phyloP scores from a whole-genome alignment of 1,284 basidiomycete genomes.

The Leucoagaricus sp. region DNA sequence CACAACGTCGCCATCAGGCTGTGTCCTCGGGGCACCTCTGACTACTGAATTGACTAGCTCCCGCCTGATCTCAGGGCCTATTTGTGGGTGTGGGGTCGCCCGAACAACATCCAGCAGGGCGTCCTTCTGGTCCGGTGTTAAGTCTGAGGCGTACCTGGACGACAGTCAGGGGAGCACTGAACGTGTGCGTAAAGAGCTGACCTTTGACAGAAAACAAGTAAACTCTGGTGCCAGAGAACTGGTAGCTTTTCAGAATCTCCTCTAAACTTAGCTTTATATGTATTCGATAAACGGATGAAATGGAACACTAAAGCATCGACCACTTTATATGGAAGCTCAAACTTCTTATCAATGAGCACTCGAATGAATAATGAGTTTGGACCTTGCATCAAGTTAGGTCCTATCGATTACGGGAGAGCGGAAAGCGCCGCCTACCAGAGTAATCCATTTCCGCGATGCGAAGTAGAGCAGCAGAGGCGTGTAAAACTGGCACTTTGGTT shows the following conservation, averaged over 20 bases:
- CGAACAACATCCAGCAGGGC: slow-evolving; percentile 94
- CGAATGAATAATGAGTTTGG: slow-evolving; percentile 98
- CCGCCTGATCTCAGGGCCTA: slow-evolving; percentile 87
- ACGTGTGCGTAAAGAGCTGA: slow-evolving; percentile 33
- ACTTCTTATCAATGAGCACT: slow-evolving; percentile 97
- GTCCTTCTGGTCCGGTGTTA: slow-evolving; percentile 98
- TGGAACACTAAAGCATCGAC: slow-evolving; percentile 98
- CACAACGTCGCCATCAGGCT: slow-evolving; percentile 55
- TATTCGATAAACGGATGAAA: slow-evolving; percentile 92
- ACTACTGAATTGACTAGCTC: slow-evolving; percentile 79
- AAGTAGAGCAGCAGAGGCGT: slow-evolving; percentile 94
- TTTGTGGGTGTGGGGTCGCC: slow-evolving; percentile 86
- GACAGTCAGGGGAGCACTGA: not conserved
- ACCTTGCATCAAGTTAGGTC: slow-evolving; percentile 42
- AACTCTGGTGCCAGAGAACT: slow-evolving; percentile 97
- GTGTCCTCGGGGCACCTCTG: slow-evolving; percentile 65
- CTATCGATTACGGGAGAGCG: not conserved
- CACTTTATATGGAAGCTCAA: slow-evolving; percentile 97
- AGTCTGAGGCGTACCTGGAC: slow-evolving; percentile 88
- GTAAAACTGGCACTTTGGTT: slow-evolving; percentile 93
- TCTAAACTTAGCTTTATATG: slow-evolving; percentile 71
- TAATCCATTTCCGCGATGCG: slow-evolving; percentile 98
- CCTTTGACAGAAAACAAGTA: slow-evolving; percentile 95
- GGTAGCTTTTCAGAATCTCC: slow-evolving; percentile 80
- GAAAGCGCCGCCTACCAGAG: slow-evolving; percentile 51